These are phyloP conservation scores for Penicillium paneum DNA, from an alignment of 2,329 filamentous ascomycete genomes.

Conservation along the genomic window DNA sequence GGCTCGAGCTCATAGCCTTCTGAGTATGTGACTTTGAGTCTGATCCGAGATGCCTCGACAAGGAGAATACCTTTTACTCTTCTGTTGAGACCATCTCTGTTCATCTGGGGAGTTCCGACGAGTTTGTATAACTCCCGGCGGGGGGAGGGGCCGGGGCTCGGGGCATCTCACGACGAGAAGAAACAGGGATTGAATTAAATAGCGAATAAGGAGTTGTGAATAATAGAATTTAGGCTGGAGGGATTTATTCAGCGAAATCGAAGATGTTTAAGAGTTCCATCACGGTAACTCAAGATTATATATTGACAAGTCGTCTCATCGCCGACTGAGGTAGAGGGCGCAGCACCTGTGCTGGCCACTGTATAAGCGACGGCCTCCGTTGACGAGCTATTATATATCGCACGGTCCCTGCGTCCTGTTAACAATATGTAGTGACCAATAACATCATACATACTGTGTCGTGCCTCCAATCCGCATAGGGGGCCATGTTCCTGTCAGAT, in stretches of 20 bases:
- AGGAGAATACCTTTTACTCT: not conserved
- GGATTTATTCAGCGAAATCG: too few species aligned
- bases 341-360: slow-evolving; percentile 48
- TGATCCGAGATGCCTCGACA: too few species aligned
- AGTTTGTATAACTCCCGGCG: not conserved
- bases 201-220: not conserved
- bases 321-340: slow-evolving; percentile 32
- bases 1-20: slow-evolving; percentile 36
- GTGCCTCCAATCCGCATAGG: slow-evolving; percentile 59
- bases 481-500: slow-evolving; percentile 51
- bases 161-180: not conserved
- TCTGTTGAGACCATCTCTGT: not conserved
- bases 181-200: not conserved
- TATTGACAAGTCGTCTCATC: not conserved
- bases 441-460: slow-evolving; percentile 43
- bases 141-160: not conserved
- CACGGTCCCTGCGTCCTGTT: slow-evolving; percentile 44
- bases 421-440: not conserved
- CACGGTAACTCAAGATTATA: not conserved
- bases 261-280: not conserved
- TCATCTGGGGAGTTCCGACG: too few species aligned
- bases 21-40: slow-evolving; percentile 30
- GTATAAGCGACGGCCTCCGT: slow-evolving; percentile 51
- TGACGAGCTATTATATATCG: slow-evolving; percentile 49
- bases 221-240: not conserved